Evolutionary conservation across 75 land plant species (phyloP).

Genomic region (Cunninghamia lanceolata): DNA sequence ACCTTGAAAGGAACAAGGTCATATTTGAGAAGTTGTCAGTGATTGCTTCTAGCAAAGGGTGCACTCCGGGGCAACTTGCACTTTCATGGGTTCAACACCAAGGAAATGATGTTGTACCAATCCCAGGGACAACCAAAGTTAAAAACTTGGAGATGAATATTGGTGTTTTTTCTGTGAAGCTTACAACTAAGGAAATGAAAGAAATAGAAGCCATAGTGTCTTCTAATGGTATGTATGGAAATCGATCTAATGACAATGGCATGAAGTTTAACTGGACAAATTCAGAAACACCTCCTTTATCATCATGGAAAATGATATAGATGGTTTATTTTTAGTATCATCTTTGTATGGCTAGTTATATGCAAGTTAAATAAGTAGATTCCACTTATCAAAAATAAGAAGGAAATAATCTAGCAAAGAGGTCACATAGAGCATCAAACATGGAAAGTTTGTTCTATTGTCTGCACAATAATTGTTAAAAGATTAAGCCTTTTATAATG

Average conservation of each 20-base stretch:
- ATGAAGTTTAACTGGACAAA: constrained; percentile 23
- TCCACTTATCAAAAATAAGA: too few species aligned
- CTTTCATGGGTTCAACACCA: constrained; percentile 39
- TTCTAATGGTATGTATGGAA: constrained; percentile 37
- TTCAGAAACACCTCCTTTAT: constrained; percentile 31
- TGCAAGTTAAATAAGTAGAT: background rate
- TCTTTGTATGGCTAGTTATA: background rate
- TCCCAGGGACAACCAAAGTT: constrained; percentile 41
- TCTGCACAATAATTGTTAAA: too few species aligned
- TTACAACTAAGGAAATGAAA: constrained; percentile 37
- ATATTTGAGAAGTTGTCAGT: constrained; percentile 32
- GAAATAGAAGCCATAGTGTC: constrained; percentile 44
- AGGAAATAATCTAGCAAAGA: too few species aligned
- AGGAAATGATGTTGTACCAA: constrained; percentile 33
- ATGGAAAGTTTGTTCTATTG: too few species aligned
- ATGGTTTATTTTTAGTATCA: background rate
- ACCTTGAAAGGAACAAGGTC: constrained; percentile 40
- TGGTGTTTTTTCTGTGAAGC: constrained; percentile 28
- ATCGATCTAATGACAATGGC: constrained; percentile 17
- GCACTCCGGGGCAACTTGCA: constrained; percentile 41
- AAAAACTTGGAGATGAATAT: constrained; percentile 40
- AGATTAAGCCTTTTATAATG: too few species aligned
- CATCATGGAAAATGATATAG: constrained; percentile 23
- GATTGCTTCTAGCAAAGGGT: constrained; percentile 33
- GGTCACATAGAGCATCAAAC: too few species aligned